Conservation (phyloP, 1,284 basidiomycete species). For the Ganoderma meredithae region DNA sequence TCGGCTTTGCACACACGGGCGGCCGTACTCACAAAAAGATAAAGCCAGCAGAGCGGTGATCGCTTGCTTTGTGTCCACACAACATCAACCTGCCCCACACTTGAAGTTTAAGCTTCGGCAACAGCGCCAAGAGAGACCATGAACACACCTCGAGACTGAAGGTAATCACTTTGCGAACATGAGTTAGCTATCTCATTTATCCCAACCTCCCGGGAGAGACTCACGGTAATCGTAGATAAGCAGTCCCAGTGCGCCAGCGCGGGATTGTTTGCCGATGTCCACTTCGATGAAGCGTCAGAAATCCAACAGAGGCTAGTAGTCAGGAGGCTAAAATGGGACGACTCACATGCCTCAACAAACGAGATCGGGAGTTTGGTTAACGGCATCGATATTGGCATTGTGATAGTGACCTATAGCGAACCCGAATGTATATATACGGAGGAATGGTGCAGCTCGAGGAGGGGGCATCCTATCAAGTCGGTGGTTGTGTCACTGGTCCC, state of each 20-base stretch:
- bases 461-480: neutral
- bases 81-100: neutral
- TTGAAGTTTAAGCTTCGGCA: neutral
- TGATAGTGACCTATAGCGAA: neutral
- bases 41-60: neutral
- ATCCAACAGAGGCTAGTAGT: neutral
- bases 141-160: neutral
- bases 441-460: neutral
- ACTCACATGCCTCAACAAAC: neutral
- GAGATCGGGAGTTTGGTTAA: neutral
- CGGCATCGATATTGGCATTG: neutral
- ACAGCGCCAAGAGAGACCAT: no score
- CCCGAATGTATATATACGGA: neutral
- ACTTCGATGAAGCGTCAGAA: neutral
- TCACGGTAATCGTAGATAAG: slow-evolving; percentile 5
- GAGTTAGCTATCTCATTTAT: neutral
- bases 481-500: neutral
- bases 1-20: no score
- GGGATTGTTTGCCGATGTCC: slow-evolving; percentile 4
- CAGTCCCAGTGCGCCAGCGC: neutral
- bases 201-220: neutral
- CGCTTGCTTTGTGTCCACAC: neutral
- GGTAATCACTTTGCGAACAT: neutral
- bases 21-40: neutral
- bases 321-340: neutral